These are phyloP conservation scores for Knufia fluminis DNA, from an alignment of 2,329 filamentous ascomycete genomes.

Conservation along the genomic window DNA sequence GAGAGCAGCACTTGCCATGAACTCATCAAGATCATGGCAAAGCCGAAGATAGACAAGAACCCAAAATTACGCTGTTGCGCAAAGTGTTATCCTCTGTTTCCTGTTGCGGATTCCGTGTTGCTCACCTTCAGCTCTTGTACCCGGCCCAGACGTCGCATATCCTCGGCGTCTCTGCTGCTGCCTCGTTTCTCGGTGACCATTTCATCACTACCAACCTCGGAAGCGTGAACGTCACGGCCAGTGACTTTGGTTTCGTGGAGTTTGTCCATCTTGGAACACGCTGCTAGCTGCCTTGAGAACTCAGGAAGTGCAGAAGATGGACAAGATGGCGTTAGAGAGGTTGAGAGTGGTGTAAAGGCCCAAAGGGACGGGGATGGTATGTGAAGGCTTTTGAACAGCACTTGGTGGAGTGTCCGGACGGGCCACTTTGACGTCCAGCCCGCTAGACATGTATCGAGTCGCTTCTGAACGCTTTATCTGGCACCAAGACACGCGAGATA, in stretches of 20 bases:
- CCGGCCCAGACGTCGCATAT: constrained; percentile 45
- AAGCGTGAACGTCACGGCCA: constrained; percentile 16
- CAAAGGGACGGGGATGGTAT: background rate
- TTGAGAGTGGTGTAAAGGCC: background rate
- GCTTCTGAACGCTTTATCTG: too few species aligned
- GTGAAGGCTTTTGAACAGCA: background rate
- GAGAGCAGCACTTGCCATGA: constrained; percentile 28
- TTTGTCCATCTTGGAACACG: constrained; percentile 14
- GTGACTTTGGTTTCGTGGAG: constrained; percentile 17
- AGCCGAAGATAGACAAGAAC: constrained; percentile 31
- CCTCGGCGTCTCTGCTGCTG: constrained; percentile 30
- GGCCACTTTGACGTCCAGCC: background rate
- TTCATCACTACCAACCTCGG: constrained; percentile 14
- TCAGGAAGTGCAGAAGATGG: background rate
- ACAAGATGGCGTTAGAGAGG: background rate
- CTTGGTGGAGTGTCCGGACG: background rate
- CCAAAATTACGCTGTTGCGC: constrained; percentile 28
- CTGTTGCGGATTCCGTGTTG: constrained; percentile 28
- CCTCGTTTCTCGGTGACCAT: background rate
- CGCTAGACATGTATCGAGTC: background rate
- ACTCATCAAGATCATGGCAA: constrained; percentile 29
- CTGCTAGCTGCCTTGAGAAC: background rate
- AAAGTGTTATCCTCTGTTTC: constrained; percentile 20
- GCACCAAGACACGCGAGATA: too few species aligned
- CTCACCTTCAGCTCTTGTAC: constrained; percentile 37